Base-by-base conservation (phyloP, 2,329 filamentous ascomycete species). In the Trichoderma sp. region DNA sequence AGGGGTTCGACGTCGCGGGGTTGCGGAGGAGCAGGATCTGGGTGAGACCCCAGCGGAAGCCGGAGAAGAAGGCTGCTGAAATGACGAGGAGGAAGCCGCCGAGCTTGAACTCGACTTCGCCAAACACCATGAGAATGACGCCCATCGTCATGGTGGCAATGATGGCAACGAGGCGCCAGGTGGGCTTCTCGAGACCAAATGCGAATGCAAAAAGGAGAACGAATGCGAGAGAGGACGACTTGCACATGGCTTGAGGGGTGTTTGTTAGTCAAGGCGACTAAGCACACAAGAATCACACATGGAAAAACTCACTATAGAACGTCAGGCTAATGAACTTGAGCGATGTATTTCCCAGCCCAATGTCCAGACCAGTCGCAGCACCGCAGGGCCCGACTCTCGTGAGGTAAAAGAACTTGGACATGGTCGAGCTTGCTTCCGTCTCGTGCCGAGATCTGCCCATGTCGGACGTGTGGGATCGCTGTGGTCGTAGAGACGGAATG, bases 111-210 rank as follows among this genome's bases (percentile, higher is more conserved):
- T 92, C 88, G 44, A 96, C 89, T 78, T 99, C 95, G 67, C 94
- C 95, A 6, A 93, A 92, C 0, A 98, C 95, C 95, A 99, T 99
- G 88, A 98, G 96, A 67, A 99, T 84, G 9, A 99, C 94, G 67
- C 95, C 95, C 2, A 88, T 72, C 0, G 93, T 97, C 95, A 99
- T 98, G 72, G 90, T 88, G 61, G 88, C 85, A 70, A 99, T 98
- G 70, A 98, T 95, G 69, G 85, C 83, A 45, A 96, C 90, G 9
- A 99, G 85, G 71, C 90, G 91, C 83, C 90, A 88, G 0, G 94
- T 97, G 0, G 92, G 92, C 12, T 86, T 86, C 78, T 99, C 95
- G 60, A 99, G 88, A 61, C 91, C 88, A 81, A 99, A 98, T 55
- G 96, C 76, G 74, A 99, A 97, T 68, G 95, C 95, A 75, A 99